Conservation (phyloP, 176 grass and related monocot genomes). For the Thalia dealbata region DNA sequence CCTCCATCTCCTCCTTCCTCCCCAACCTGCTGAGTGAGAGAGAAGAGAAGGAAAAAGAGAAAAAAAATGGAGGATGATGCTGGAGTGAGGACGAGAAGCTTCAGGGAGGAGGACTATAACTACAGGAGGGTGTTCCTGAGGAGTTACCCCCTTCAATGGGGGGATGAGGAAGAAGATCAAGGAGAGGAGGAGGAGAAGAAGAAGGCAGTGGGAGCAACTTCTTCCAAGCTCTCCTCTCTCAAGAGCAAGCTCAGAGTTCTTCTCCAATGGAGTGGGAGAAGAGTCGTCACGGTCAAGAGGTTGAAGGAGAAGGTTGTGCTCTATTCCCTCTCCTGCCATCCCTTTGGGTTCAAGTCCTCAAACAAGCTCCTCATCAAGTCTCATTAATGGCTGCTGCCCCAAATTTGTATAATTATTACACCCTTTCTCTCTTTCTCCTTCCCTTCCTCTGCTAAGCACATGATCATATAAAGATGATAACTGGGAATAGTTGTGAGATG, state of each 20-base stretch:
- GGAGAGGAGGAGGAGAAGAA: not conserved
- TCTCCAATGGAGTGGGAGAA: conserved; percentile 44
- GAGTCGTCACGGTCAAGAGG: conserved; percentile 41
- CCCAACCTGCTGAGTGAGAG: too few species aligned
- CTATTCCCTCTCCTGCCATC: conserved; percentile 54
- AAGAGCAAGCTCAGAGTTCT: conserved; percentile 6
- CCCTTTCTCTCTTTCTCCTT: too few species aligned
- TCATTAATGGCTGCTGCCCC: not conserved
- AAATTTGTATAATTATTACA: too few species aligned
- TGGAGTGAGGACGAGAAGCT: conserved; percentile 40
- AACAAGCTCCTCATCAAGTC: not conserved
- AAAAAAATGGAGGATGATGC: not conserved
- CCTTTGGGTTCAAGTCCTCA: conserved; percentile 18
- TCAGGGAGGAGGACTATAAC: conserved; percentile 74
- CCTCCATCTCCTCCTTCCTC: too few species aligned
- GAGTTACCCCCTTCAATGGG: conserved; percentile 84
- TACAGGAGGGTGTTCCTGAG: conserved; percentile 56
- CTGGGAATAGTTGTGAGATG: too few species aligned
- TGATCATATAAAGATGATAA: too few species aligned
- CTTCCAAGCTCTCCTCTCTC: conserved; percentile 4
- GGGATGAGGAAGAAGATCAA: conserved; percentile 30
- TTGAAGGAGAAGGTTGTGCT: conserved; percentile 51
- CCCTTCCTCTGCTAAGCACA: too few species aligned
- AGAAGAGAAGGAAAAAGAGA: too few species aligned
- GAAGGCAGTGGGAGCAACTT: too few species aligned